A percentile compares a stretch with the other conserved stretches of the same genome.
phyloP scores from a whole-genome alignment of 169 alveolate species.

The Cryptosporidium felis region DNA sequence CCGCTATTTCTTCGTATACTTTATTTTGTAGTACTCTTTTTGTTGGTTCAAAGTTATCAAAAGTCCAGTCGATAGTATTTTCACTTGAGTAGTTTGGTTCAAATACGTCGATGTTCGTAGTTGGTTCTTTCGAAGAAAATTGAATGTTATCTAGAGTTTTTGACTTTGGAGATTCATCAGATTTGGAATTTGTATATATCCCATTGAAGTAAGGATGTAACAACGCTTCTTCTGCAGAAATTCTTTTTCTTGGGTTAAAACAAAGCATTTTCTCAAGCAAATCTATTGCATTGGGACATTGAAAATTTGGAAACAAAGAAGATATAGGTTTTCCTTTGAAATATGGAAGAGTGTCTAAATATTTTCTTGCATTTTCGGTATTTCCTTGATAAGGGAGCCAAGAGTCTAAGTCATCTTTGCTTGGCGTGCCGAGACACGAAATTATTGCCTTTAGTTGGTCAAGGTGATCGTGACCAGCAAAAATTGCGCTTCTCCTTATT shows the following conservation, averaged over 20 bases:
- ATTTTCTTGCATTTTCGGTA: conserved; percentile 82
- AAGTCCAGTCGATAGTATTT: conserved; percentile 86
- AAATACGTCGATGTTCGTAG: background rate
- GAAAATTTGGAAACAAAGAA: conserved; percentile 78
- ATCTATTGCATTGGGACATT: conserved; percentile 82
- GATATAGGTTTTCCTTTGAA: conserved; percentile 80
- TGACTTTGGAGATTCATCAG: background rate
- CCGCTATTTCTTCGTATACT: conserved; percentile 84
- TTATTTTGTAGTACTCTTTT: conserved; percentile 84
- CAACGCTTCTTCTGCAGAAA: conserved; percentile 94
- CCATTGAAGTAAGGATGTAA: conserved; percentile 91
- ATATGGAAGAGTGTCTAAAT: conserved; percentile 81
- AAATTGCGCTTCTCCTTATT: conserved; percentile 87
- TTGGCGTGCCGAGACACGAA: conserved; percentile 86
- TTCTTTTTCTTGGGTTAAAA: conserved; percentile 92
- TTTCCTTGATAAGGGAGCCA: conserved; percentile 77
- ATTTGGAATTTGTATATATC: conserved; percentile 1
- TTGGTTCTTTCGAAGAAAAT: background rate
- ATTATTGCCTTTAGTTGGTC: conserved; percentile 89
- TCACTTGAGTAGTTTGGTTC: background rate
- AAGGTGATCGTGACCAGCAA: conserved; percentile 91
- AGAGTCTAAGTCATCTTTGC: conserved; percentile 82
- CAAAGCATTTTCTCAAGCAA: conserved; percentile 88
- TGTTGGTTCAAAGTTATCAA: conserved; percentile 87
- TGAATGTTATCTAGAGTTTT: background rate